These are phyloP conservation scores for Xanthoconium purpureum DNA, from an alignment of 768 basidiomycete species.

Conservation along the genomic window DNA sequence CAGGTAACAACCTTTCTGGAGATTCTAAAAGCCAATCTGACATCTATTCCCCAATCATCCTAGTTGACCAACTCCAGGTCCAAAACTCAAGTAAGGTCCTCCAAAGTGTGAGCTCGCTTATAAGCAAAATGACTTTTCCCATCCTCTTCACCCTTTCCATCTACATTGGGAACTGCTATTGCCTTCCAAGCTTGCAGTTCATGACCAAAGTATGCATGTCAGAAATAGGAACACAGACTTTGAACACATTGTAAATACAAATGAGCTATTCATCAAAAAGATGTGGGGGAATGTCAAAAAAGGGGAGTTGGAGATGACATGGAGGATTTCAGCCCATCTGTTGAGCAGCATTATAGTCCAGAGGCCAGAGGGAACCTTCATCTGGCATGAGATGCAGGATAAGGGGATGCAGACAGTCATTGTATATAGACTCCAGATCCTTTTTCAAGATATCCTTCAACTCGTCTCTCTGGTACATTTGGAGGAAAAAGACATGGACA, in stretches of 20 bases:
- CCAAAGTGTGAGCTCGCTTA: neutral
- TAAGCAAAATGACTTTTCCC: too few species aligned
- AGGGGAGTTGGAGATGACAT: neutral
- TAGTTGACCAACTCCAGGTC: neutral
- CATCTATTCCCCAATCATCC: neutral
- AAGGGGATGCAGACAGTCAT: neutral
- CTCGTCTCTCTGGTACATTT: neutral
- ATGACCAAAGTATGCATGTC: constrained; percentile 9
- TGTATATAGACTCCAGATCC: neutral
- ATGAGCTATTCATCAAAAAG: fast-evolving
- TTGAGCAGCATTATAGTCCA: fast-evolving
- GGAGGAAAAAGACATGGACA: neutral
- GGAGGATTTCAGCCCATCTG: neutral
- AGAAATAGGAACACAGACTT: neutral
- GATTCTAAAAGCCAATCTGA: neutral
- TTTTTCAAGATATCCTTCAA: neutral
- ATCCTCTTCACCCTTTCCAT: too few species aligned
- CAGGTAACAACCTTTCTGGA: neutral
- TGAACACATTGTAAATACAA: neutral
- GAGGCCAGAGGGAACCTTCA: neutral
- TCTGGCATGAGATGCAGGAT: neutral
- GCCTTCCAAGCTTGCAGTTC: constrained; percentile 11
- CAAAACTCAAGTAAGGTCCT: neutral
- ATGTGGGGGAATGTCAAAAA: neutral
- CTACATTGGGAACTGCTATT: too few species aligned